Percentiles rank a stretch among this genome's conserved stretches.
Conservation (phyloP, 176 grass and related monocot species). For the Lolium multiflorum region DNA sequence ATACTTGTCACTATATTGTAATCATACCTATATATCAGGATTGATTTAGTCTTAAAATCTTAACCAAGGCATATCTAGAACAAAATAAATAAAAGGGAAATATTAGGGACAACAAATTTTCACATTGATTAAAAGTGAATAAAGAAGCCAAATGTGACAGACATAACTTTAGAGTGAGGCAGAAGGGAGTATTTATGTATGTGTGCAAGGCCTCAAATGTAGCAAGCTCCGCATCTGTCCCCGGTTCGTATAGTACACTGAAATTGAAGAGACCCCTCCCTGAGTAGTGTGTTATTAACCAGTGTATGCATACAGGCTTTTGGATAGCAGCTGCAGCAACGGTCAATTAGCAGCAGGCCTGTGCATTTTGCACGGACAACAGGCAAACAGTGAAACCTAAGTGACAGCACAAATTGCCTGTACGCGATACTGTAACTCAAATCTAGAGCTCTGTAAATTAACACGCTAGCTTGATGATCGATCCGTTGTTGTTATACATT, state of each 20-base stretch:
- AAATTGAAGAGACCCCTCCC: too few relatives aligned
- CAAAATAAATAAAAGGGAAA: too few relatives aligned
- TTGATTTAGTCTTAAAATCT: too few relatives aligned
- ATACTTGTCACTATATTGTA: too few relatives aligned
- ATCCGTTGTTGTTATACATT: too few relatives aligned
- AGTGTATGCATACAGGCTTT: conserved; percentile 9
- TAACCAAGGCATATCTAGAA: too few relatives aligned
- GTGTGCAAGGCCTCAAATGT: background rate
- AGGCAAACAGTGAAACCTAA: background rate
- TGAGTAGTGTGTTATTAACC: background rate
- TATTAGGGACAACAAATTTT: background rate
- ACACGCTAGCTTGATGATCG: background rate
- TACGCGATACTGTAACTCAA: too few relatives aligned
- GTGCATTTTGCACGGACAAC: background rate
- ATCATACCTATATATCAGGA: too few relatives aligned
- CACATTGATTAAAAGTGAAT: background rate
- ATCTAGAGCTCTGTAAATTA: background rate
- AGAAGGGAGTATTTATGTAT: background rate
- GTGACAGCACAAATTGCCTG: too few relatives aligned
- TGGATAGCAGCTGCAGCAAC: background rate
- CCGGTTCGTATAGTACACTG: background rate
- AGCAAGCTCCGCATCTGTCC: background rate
- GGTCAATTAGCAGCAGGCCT: background rate
- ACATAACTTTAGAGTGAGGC: background rate
- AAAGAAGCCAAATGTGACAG: background rate